Evolutionary conservation across 2,329 filamentous ascomycete species (phyloP), one percentile per base, ranked within the genome.

Genomic region (Sporothrix brasiliensis): DNA sequence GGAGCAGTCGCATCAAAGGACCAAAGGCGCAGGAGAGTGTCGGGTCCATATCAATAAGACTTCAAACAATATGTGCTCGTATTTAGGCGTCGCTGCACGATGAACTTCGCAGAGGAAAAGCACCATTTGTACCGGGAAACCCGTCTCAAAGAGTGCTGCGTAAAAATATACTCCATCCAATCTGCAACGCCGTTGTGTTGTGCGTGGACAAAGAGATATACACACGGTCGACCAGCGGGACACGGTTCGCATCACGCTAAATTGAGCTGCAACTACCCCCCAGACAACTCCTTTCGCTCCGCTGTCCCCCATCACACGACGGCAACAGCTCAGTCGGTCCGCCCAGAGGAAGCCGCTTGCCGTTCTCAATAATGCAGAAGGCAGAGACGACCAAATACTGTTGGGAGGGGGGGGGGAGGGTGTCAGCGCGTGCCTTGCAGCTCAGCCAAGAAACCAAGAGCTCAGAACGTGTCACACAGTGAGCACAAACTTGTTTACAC

Each of bases 401-500:
- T 24, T 24, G 24, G 24, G 24, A 24, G 24, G 2, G 24, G 24
- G 24, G 24, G 24, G 24, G 24, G 2, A 2, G 24, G 24, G 24
- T 24, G 24, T 24, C 34, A 34, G 34, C 34, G 34, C 34, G 47
- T 66, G 63, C 63, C 44, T 66, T 66, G 63, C 44, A 50, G 47
- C 63, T 21, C 47, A 19, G 44, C 63, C 47, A 50, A 50, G 47
- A 39, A 19, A 9, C 63, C 27, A 50, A 50, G 47, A 39, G 47
- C 44, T 16, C n/a, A 50, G 44, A 49, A 7, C 44, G 11, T 24
- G 52, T 53, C 39, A 47, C 58, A 50, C 61, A 27, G 44, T 34
- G 24, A 21, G 63, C 27, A 63, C 58, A 66, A 66, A 66, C 27
- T 66, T 66, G 63, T 66, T 66, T 66, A 66, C 63, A 52, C 61